Percentiles rank a stretch among this genome's conserved stretches.
phyloP scores from a whole-genome alignment of 75 land plant species.

The Cunninghamia lanceolata region DNA sequence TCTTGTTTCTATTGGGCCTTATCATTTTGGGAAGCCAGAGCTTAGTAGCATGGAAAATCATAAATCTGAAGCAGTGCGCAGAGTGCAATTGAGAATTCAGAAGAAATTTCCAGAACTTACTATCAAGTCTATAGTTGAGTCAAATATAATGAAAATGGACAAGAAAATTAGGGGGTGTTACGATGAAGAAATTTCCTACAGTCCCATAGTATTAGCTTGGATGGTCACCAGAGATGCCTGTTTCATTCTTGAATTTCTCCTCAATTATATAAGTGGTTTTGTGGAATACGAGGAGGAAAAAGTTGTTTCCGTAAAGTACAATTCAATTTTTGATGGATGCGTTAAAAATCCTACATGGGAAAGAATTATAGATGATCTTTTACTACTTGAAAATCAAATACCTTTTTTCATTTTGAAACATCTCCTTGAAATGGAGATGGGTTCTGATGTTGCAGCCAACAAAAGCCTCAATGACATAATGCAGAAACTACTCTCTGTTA shows the following conservation, averaged over 20 bases:
- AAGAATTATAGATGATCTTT: background rate
- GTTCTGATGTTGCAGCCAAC: background rate
- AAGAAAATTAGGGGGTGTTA: background rate
- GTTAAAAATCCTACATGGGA: background rate
- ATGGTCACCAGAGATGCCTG: conserved; percentile 2
- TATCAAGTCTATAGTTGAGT: background rate
- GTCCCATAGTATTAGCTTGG: background rate
- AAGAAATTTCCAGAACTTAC: background rate
- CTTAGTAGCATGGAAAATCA: background rate
- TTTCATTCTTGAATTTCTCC: background rate
- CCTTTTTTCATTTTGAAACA: background rate
- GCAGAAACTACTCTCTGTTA: background rate
- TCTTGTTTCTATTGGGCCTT: background rate
- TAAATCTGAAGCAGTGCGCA: background rate
- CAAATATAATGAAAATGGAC: background rate
- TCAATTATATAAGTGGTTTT: background rate
- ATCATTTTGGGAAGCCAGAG: background rate
- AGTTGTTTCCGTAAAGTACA: background rate
- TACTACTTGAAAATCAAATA: conserved; percentile 2
- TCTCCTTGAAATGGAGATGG: background rate
- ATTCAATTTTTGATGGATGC: background rate
- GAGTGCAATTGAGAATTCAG: background rate
- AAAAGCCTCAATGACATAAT: background rate
- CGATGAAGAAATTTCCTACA: background rate
- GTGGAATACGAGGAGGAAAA: background rate